These are phyloP conservation scores for Gynostemma pentaphyllum DNA, from an alignment of 306 rosid species.

Conservation along the genomic window DNA sequence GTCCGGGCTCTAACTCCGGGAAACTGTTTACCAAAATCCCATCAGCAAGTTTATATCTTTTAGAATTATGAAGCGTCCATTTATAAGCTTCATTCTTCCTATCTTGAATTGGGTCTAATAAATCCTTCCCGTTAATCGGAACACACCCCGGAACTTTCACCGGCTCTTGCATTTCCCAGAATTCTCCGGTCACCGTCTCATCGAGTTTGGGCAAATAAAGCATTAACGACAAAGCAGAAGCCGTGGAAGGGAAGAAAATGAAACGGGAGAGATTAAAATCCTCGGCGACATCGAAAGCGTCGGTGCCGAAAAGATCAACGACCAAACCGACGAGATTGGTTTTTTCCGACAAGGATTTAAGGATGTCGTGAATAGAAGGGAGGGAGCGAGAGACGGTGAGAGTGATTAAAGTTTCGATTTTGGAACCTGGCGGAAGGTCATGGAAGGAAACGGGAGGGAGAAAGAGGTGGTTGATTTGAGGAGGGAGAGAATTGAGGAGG, in stretches of 20 bases:
- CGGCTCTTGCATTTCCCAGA: constrained; percentile 28
- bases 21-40: constrained; percentile 52
- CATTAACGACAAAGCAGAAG: constrained; percentile 30
- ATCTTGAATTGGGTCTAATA: constrained; percentile 50
- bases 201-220: constrained; percentile 34
- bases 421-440: constrained; percentile 18
- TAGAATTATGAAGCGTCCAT: constrained; percentile 29
- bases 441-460: constrained; percentile 30
- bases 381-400: constrained; percentile 34
- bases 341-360: background rate
- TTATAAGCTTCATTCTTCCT: constrained; percentile 43
- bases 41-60: constrained; percentile 27
- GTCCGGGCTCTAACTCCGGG: constrained; percentile 44
- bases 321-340: constrained; percentile 19
- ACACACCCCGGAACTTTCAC: constrained; percentile 48
- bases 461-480: constrained; percentile 17
- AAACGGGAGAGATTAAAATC: constrained; percentile 29
- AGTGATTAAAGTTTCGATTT: constrained; percentile 26
- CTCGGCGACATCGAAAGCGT: constrained; percentile 33
- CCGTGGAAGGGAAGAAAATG: constrained; percentile 38
- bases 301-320: constrained; percentile 52
- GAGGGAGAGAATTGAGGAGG: constrained; percentile 31
- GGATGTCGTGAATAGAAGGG: background rate
- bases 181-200: constrained; percentile 29
- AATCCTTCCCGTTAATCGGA: constrained; percentile 36